A percentile compares a stretch with the other conserved stretches of the same genome.
Evolutionary conservation across 129 eudicot species (phyloP).

Genomic region (Heracleum sosnowskyi): DNA sequence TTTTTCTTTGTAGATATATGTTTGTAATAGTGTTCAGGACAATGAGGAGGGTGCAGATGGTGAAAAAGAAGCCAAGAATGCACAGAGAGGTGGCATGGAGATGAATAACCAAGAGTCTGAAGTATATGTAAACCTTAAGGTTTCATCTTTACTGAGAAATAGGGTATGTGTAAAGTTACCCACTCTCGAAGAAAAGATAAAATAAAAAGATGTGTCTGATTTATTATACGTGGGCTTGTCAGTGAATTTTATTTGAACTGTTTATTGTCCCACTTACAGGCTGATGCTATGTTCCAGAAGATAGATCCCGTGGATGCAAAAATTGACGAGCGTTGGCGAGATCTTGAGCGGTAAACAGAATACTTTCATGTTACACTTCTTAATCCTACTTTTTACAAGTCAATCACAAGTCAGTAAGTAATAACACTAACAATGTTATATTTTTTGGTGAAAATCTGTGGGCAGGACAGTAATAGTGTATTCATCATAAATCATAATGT

Average conservation of each 20-base stretch:
- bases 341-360: constrained; percentile 64
- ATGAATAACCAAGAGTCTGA: constrained; percentile 52
- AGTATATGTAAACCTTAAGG: constrained; percentile 44
- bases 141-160: constrained; percentile 75
- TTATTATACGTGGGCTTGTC: not conserved
- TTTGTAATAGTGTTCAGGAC: constrained; percentile 71
- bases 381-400: too few species aligned
- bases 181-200: not conserved
- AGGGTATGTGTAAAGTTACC: constrained; percentile 34
- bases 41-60: constrained; percentile 74
- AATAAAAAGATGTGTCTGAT: not conserved
- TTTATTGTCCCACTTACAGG: constrained; percentile 47
- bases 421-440: too few species aligned
- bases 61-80: constrained; percentile 63
- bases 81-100: constrained; percentile 82
- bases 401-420: too few species aligned
- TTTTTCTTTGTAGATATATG: constrained; percentile 41
- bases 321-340: constrained; percentile 85
- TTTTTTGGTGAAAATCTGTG: too few species aligned
- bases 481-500: too few species aligned
- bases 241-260: too few species aligned
- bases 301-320: constrained; percentile 94
- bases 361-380: not conserved
- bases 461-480: too few species aligned
- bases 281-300: constrained; percentile 88